Evolutionary conservation across 1,284 basidiomycete species (phyloP).

Genomic region (Wolfiporia cocos): DNA sequence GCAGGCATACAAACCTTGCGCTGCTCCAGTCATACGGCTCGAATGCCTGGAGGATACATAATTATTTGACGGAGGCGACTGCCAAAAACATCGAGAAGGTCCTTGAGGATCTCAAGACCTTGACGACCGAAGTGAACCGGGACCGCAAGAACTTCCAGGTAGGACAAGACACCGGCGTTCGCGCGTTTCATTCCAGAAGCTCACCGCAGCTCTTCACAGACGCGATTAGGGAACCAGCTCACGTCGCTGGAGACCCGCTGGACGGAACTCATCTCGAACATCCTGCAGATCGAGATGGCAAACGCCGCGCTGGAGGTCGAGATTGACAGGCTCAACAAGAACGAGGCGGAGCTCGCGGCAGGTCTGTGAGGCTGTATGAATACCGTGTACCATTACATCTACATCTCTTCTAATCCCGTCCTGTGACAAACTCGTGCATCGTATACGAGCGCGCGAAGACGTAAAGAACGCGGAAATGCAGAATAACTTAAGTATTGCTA

Average conservation of each 20-base stretch:
- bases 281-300: conserved; percentile 90
- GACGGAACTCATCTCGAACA: conserved; percentile 84
- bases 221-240: conserved; percentile 69
- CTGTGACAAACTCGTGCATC: background rate
- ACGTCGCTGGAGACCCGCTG: conserved; percentile 79
- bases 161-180: conserved; percentile 9
- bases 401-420: background rate
- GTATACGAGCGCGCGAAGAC: background rate
- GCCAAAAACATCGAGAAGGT: conserved; percentile 70
- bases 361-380: conserved; percentile 26
- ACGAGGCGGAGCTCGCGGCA: conserved; percentile 51
- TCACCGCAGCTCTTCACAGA: conserved; percentile 34
- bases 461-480: background rate
- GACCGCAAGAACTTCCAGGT: conserved; percentile 84
- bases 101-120: conserved; percentile 66
- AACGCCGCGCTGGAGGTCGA: conserved; percentile 79
- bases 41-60: conserved; percentile 89
- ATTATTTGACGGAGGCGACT: conserved; percentile 80
- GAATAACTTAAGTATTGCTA: background rate
- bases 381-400: background rate
- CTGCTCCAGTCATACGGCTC: conserved; percentile 84
- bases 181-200: background rate
- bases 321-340: conserved; percentile 49
- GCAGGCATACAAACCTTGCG: conserved; percentile 79
- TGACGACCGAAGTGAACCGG: conserved; percentile 80